A percentile compares a stretch with the other conserved stretches of the same genome.
phyloP scores from a whole-genome alignment of 495 filamentous ascomycete species.

The Podospora tetraspora region DNA sequence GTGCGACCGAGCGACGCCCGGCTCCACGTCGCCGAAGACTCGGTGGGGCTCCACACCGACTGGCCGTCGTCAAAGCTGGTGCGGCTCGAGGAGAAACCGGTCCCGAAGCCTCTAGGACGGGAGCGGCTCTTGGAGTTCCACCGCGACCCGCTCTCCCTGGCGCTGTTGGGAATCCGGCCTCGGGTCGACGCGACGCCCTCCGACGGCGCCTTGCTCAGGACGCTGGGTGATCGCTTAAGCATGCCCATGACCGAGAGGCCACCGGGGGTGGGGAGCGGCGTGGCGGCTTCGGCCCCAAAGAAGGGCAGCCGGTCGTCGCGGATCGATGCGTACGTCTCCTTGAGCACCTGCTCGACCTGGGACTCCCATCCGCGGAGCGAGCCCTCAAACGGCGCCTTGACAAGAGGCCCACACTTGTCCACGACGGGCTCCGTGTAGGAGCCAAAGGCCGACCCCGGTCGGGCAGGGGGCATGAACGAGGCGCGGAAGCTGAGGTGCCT shows the following conservation, averaged over 20 bases:
- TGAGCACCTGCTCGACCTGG: conserved; percentile 82
- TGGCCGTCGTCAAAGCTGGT: conserved; percentile 89
- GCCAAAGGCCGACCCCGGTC: conserved; percentile 41
- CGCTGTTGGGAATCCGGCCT: conserved; percentile 62
- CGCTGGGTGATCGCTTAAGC: conserved; percentile 81
- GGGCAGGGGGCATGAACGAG: conserved; percentile 45
- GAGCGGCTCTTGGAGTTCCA: conserved; percentile 86
- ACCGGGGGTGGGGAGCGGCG: conserved; percentile 40
- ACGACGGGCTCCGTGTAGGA: conserved; percentile 24
- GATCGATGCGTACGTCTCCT: conserved; percentile 88
- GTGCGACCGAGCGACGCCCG: conserved; percentile 86
- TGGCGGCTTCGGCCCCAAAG: conserved; percentile 48
- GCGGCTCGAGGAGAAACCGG: conserved; percentile 81
- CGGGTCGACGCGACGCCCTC: conserved; percentile 67
- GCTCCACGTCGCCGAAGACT: conserved; percentile 78
- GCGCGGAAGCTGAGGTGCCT: conserved; percentile 36
- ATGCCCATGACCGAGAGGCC: conserved; percentile 56
- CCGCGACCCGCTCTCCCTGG: conserved; percentile 54
- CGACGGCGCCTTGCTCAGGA: conserved; percentile 79
- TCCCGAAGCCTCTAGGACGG: conserved; percentile 73
- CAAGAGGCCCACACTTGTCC: conserved; percentile 59
- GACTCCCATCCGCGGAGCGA: conserved; percentile 77
- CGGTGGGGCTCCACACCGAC: conserved; percentile 86
- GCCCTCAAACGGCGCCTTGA: conserved; percentile 73
- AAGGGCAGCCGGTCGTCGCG: conserved; percentile 78